A percentile compares a stretch with the other conserved stretches of the same genome.
Evolutionary conservation across 257 asterid species (phyloP).

Genomic region (Primulina tabacum): DNA sequence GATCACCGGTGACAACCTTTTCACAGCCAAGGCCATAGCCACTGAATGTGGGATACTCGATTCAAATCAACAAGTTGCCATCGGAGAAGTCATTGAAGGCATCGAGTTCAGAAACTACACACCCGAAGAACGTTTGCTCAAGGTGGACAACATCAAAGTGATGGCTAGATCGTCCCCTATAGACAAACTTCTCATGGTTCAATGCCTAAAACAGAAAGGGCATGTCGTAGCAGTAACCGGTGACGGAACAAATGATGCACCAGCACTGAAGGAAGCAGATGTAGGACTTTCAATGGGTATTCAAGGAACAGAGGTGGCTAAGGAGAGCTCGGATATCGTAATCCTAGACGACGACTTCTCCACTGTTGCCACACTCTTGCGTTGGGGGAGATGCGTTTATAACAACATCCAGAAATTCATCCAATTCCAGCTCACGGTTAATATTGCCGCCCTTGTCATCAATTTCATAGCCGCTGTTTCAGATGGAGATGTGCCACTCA

Average conservation of each 20-base stretch:
- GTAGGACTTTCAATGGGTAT: constrained; percentile 74
- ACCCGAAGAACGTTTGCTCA: constrained; percentile 53
- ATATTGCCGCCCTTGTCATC: constrained; percentile 55
- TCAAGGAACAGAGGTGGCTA: constrained; percentile 59
- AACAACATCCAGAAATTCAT: constrained; percentile 67
- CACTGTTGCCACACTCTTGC: constrained; percentile 49
- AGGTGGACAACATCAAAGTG: constrained; percentile 48
- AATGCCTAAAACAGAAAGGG: constrained; percentile 53
- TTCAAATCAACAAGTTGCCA: constrained; percentile 27
- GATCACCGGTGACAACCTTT: constrained; percentile 77
- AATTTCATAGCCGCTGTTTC: constrained; percentile 72
- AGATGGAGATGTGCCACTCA: constrained; percentile 64
- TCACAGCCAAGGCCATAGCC: constrained; percentile 78
- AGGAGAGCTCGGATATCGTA: constrained; percentile 66
- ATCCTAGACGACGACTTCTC: constrained; percentile 62
- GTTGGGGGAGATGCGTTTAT: constrained; percentile 71
- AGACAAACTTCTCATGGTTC: constrained; percentile 76
- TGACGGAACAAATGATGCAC: constrained; percentile 72
- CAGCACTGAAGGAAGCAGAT: constrained; percentile 67
- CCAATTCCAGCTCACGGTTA: constrained; percentile 77
- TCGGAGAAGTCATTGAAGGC: constrained; percentile 56
- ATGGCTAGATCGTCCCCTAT: constrained; percentile 79
- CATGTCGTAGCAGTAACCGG: constrained; percentile 78
- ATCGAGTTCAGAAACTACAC: constrained; percentile 54
- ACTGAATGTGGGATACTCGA: constrained; percentile 66